Conservation (phyloP, 208 protist species). For the Crithidia acanthocephali region DNA sequence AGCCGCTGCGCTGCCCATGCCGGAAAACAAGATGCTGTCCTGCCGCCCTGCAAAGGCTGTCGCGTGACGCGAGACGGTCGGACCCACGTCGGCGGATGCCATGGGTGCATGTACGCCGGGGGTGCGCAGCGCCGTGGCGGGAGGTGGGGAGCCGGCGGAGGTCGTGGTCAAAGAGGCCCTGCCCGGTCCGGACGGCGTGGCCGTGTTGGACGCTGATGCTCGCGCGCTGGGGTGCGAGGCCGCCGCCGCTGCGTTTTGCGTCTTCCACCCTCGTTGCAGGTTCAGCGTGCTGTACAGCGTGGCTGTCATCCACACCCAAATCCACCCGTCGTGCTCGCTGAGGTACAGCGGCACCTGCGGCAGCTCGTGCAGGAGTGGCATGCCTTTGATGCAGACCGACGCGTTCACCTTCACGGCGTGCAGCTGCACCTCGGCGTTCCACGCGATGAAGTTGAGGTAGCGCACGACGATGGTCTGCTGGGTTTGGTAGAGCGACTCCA, state of each 20-base stretch:
- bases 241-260: background rate
- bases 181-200: background rate
- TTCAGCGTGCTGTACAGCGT: slow-evolving; percentile 24
- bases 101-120: background rate
- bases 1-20: background rate
- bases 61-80: background rate
- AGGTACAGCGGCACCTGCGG: slow-evolving; percentile 42
- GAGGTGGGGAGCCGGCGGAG: slow-evolving; percentile 9
- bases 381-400: slow-evolving; percentile 22
- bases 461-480: slow-evolving; percentile 18
- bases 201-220: background rate
- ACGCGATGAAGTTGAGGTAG: slow-evolving; percentile 38
- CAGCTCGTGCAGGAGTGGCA: slow-evolving; percentile 33
- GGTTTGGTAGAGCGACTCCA: slow-evolving; percentile 12
- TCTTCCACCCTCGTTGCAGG: background rate
- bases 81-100: background rate
- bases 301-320: slow-evolving; percentile 46
- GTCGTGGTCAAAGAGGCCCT: slow-evolving; percentile 2
- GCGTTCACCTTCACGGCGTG: slow-evolving; percentile 28
- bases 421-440: slow-evolving; percentile 48
- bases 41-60: background rate
- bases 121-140: slow-evolving; percentile 3
- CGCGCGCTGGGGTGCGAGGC: background rate
- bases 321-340: slow-evolving; percentile 38
- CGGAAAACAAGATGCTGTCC: slow-evolving; percentile 4